Percentiles rank a stretch among this genome's conserved stretches.
Evolutionary conservation across 768 basidiomycete genomes (phyloP).

Genomic region (Rhodotorula paludigena): DNA sequence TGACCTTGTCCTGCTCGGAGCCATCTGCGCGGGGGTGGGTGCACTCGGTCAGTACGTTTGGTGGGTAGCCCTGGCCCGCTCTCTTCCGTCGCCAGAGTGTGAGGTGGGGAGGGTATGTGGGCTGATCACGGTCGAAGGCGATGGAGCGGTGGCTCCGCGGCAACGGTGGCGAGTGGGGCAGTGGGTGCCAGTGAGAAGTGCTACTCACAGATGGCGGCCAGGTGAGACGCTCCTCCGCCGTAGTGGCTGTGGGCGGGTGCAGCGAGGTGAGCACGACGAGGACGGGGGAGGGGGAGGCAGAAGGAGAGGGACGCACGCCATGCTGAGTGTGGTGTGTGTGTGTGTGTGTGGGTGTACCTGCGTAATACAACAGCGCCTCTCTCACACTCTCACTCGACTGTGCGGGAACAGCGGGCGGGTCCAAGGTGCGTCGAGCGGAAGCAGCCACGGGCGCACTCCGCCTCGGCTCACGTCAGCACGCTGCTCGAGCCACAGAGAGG

Average conservation of each 20-base stretch:
- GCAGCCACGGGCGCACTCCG: background rate
- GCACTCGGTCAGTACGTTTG: background rate
- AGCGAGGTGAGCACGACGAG: background rate
- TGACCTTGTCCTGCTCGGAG: constrained; percentile 59
- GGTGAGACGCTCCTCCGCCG: constrained; percentile 37
- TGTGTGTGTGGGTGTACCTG: constrained; percentile 4
- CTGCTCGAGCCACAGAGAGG: background rate
- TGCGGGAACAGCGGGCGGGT: background rate
- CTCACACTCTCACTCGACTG: background rate
- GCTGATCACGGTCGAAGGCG: background rate
- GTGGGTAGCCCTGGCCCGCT: no score
- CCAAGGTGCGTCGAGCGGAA: background rate
- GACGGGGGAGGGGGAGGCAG: background rate
- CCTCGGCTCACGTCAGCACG: background rate
- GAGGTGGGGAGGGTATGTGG: background rate
- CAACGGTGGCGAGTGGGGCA: no score
- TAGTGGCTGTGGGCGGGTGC: constrained; percentile 5
- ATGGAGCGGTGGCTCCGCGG: no score
- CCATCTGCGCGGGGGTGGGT: constrained; percentile 35
- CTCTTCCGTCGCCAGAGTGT: background rate
- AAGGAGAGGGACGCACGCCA: constrained; percentile 21
- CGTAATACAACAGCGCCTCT: constrained; percentile 9
- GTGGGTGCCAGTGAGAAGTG: no score
- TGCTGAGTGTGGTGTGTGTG: constrained; percentile 3
- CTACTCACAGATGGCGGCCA: constrained; percentile 35